Percentiles rank a stretch among this genome's conserved stretches.
These are phyloP conservation scores for Penicillium griseofulvum DNA, from an alignment of 2,329 filamentous ascomycete species.

Conservation along the genomic window DNA sequence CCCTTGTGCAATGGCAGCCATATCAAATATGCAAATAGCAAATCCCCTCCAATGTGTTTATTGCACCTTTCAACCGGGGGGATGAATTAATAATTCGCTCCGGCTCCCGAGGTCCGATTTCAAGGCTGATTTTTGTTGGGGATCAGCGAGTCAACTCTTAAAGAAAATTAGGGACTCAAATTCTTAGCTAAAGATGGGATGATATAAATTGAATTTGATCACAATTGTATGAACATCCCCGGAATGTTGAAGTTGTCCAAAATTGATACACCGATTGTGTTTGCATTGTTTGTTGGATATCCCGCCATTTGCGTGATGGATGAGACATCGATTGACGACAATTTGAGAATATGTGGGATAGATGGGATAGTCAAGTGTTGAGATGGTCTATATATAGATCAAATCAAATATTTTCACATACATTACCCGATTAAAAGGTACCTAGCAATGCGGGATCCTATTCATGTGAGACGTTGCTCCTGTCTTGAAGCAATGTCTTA, in stretches of 20 bases:
- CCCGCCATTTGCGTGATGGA: background rate
- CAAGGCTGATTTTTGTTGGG: background rate
- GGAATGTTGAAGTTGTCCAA: background rate
- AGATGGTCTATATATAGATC: background rate
- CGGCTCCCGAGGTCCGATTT: background rate
- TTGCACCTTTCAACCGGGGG: background rate
- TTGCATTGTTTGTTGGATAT: conserved; percentile 2
- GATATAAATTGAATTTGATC: background rate
- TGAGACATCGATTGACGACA: background rate
- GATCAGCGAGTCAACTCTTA: background rate
- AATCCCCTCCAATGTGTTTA: background rate
- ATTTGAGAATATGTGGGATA: background rate
- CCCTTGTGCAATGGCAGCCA: conserved; percentile 19
- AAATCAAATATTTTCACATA: background rate
- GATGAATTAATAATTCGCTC: background rate
- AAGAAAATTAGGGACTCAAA: background rate
- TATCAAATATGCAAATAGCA: background rate
- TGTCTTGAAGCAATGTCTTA: background rate
- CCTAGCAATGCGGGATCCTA: background rate
- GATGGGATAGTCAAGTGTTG: background rate
- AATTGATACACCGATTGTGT: background rate
- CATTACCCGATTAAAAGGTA: background rate
- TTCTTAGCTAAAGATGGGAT: background rate
- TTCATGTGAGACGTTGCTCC: background rate
- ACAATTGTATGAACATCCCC: background rate